Evolutionary conservation across 1,139 yeast genomes (phyloP).

Genomic region (Kodamaea alishanica): DNA sequence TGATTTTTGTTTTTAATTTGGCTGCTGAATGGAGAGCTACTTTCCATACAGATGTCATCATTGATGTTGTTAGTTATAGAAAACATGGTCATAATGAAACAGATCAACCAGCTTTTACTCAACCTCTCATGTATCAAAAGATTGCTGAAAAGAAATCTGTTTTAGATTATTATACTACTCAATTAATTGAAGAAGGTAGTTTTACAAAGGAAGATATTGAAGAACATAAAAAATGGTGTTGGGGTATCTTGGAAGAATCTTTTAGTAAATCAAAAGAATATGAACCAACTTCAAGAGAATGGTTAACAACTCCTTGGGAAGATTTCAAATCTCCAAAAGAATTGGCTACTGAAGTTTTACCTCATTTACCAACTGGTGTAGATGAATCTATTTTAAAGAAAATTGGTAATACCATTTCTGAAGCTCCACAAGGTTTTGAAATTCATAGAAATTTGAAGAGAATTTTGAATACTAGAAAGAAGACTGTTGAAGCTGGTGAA

Average conservation of each 20-base stretch:
- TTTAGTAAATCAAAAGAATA: conserved; percentile 85
- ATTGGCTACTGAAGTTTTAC: conserved; percentile 90
- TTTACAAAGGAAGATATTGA: conserved; percentile 87
- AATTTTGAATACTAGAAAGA: conserved; percentile 82
- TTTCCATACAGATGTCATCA: conserved; percentile 92
- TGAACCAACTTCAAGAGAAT: conserved; percentile 89
- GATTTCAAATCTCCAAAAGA: conserved; percentile 98
- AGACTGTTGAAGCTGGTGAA: conserved; percentile 83
- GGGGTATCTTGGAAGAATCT: conserved; percentile 90
- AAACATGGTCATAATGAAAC: conserved; percentile 99
- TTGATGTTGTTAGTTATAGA: conserved; percentile 98
- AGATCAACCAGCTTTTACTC: conserved; percentile 98
- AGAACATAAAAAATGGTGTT: conserved; percentile 97
- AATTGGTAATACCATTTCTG: conserved; percentile 74
- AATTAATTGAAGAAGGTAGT: conserved; percentile 80
- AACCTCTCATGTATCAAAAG: conserved; percentile 92
- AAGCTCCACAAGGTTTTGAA: conserved; percentile 86
- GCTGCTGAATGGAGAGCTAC: conserved; percentile 99
- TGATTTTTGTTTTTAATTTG: conserved; percentile 84
- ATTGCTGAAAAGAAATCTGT: conserved; percentile 88
- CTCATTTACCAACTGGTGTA: conserved; percentile 95
- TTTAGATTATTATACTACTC: conserved; percentile 76
- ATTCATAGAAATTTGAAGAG: conserved; percentile 96
- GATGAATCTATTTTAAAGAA: conserved; percentile 66
- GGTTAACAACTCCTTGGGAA: conserved; percentile 99